Evolutionary conservation across 129 eudicot genomes (phyloP).

Genomic region (Silybum marianum): DNA sequence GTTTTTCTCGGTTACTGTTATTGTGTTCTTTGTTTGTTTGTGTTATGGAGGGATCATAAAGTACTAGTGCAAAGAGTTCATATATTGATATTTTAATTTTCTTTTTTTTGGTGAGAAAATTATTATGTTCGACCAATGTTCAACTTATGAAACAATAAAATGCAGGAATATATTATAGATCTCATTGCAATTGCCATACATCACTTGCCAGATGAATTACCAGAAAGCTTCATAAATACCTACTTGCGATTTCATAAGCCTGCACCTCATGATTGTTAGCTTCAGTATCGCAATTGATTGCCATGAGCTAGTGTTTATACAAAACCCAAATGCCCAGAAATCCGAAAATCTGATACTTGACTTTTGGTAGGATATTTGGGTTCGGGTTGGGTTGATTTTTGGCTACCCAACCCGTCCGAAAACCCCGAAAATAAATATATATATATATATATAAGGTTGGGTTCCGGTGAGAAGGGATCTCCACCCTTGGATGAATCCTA

Average conservation of each 20-base stretch:
- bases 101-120: background rate
- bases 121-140: background rate
- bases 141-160: background rate
- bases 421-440: too few species aligned
- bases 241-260: background rate
- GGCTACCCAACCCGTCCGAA: too few species aligned
- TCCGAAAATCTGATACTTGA: too few species aligned
- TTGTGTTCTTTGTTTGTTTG: constrained; percentile 15
- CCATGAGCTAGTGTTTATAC: too few species aligned
- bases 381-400: too few species aligned
- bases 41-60: background rate
- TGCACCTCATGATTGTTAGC: background rate
- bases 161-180: background rate
- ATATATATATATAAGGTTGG: too few species aligned
- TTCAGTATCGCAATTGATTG: background rate
- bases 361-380: too few species aligned
- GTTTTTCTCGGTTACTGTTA: background rate
- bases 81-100: background rate
- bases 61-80: background rate
- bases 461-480: too few species aligned
- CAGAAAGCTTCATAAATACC: background rate
- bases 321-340: too few species aligned
- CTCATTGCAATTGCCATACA: background rate
- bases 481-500: too few species aligned
- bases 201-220: background rate